Evolutionary conservation across 306 rosid genomes (phyloP), one percentile per base, ranked within the genome.

Genomic region (Parietaria judaica): DNA sequence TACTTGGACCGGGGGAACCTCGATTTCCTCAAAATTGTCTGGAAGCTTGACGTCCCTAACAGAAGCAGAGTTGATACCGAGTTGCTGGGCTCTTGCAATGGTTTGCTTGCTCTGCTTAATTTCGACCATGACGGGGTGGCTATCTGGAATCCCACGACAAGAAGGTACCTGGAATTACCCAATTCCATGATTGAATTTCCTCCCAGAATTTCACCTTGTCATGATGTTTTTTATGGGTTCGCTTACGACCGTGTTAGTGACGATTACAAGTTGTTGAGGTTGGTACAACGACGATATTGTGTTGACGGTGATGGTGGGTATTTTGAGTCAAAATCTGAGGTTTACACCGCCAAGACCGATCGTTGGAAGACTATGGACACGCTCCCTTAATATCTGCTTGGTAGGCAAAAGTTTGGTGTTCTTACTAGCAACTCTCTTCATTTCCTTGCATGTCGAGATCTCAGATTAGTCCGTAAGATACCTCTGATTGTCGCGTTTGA

Each of bases 71-170:
- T 39, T 7, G 44, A n/a, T n/a, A n/a, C n/a, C n/a, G n/a, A 39
- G 44, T 36, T 43, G 4, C 8, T 60, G 13, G 64, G 64, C 37
- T 60, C 64, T 11, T 39, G 64, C 64, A 60, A 60, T 14, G 64
- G 64, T 51, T 12, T 60, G 3, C 5, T 60, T 3, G 64, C 37
- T 11, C 64, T 60, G 36, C 4, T 12, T 1, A 60, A 60, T 35
- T 16, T 36, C 14, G 7, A 11, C 12, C 17, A n/a, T 1, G 36
- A 16, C 36, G n/a, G n/a, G n/a, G 11, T 60, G n/a, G 51, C 47
- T 60, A 3, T 60, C 14, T 60, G 64, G 64, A 60, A 60, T 11
- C 64, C 64, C 8, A 41, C 36, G 36, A 60, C 51, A 1, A 14
- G 31, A 23, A 60, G 51, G 64, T 44, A 39, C 50, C 45, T 11